Evolutionary conservation across 2,329 filamentous ascomycete genomes (phyloP).

Genomic region (Thelonectria discophora): DNA sequence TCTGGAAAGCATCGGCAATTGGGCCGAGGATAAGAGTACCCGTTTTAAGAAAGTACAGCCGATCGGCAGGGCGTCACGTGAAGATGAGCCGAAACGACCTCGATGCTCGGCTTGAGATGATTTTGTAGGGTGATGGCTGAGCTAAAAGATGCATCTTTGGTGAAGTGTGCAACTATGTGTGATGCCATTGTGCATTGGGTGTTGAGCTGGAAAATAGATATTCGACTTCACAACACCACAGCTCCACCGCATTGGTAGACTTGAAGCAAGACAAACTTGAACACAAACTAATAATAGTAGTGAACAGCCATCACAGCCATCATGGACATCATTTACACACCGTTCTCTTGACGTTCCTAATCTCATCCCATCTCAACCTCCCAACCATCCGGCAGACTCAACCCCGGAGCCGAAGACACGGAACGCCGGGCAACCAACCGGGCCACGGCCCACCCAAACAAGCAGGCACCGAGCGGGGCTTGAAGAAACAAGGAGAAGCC

Average conservation of each 20-base stretch:
- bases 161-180: neutral
- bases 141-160: neutral
- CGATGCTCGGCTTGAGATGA: neutral
- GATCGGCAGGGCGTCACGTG: conserved; percentile 34
- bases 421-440: neutral
- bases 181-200: conserved; percentile 7
- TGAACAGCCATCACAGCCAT: no score
- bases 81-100: conserved; percentile 12
- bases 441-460: neutral
- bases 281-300: neutral
- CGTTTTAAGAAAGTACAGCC: conserved; percentile 34
- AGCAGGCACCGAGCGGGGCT: neutral
- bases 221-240: neutral
- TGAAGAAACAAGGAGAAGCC: conserved; percentile 6
- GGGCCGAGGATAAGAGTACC: conserved; percentile 41
- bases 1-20: conserved; percentile 36
- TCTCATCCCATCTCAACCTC: no score
- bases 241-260: conserved; percentile 3
- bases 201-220: neutral
- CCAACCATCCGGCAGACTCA: neutral
- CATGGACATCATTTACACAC: no score
- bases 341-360: no score
- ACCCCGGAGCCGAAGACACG: conserved; percentile 5
- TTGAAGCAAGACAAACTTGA: neutral
- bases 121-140: no score